Base-by-base conservation (phyloP, 371 early-diverging fungal genomes). In the Mortierella sp. region DNA sequence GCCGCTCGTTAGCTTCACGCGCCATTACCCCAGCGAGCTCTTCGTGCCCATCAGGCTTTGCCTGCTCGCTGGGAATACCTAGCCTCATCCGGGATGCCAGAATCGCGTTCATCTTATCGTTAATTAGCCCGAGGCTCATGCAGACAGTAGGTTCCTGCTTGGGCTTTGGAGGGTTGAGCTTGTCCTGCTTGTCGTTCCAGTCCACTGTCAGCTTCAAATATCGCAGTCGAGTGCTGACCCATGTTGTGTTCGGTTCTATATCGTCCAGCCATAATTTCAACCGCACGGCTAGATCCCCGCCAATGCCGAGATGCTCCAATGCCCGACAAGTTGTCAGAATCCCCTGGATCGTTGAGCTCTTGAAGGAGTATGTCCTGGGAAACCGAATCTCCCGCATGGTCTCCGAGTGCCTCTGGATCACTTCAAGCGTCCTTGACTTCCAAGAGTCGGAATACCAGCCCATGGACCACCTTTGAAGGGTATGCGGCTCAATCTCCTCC, bases 271-370 rank as follows among this genome's bases (percentile, higher is more conserved):
- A 64, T 9, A 64, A 64, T 31, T 64, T 64, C 21, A 37, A 9
- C 40, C 40, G 34, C 6, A 21, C 2, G 34, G 40, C 21, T 1
- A 21, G 10, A 31, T 0, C 2, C 9, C 37, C 64, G 24, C 40
- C 64, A 40, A 64, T 21, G 10, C 37, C 64, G 34, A 64, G 64
- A 37, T 64, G 64, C 40, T 64, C 64, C 64, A 64, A 64, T 8
- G 64, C 64, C 10, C 16, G 64, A 9, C 64, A 64, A 64, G 8
- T 37, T 34, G 64, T 64, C 16, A 64, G 9, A 4, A 64, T 64
- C 21, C 64, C 64, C 21, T 64, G 64, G 24, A 64, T 64, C 24
- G 64, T 64, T 9, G 64, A 37, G 64, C 64, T 64, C 37, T 64
- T 64, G 37, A 64, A 37, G 21, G 21, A 37, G 37, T 64, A 9